Conservation (phyloP, 139 green algal genomes). For the Asterochloris sp. region DNA sequence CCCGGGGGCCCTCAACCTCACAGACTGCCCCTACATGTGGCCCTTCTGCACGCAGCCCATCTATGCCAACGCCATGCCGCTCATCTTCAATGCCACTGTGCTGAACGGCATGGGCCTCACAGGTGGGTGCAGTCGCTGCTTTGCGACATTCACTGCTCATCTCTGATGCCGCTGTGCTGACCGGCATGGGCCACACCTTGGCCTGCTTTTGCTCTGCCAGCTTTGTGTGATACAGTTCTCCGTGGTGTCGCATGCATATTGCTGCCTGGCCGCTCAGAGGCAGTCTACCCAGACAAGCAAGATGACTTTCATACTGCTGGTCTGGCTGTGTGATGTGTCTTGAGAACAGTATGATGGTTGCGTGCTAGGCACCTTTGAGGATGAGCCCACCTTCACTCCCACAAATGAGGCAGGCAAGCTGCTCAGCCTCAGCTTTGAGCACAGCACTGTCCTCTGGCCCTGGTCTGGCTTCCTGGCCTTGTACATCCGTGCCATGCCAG, state of each 20-base stretch:
- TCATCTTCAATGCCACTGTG: slow-evolving; percentile 95
- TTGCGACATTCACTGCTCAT: too few species aligned
- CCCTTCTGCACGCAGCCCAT: slow-evolving; percentile 87
- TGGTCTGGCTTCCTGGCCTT: slow-evolving; percentile 93
- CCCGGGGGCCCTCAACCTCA: slow-evolving; percentile 79
- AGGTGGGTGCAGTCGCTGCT: slow-evolving; percentile 8
- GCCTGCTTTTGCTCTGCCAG: too few species aligned
- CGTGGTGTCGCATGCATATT: too few species aligned
- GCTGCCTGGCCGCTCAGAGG: too few species aligned
- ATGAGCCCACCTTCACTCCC: slow-evolving; percentile 50
- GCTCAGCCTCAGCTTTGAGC: slow-evolving; percentile 86
- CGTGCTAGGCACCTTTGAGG: slow-evolving; percentile 52
- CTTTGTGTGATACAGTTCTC: too few species aligned
- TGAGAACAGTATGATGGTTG: not conserved
- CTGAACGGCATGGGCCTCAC: slow-evolving; percentile 92
- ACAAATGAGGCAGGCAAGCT: slow-evolving; percentile 55
- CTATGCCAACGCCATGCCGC: slow-evolving; percentile 75
- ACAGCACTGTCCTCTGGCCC: slow-evolving; percentile 83
- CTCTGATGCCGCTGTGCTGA: too few species aligned
- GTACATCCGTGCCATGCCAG: slow-evolving; percentile 71
- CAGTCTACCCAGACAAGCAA: too few species aligned
- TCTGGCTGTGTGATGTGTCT: too few species aligned
- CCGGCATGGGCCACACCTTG: too few species aligned
- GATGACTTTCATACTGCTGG: too few species aligned
- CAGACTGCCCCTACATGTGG: slow-evolving; percentile 95